A percentile compares a stretch with the other conserved stretches of the same genome.
These are phyloP conservation scores for Moniliella sp. DNA, from an alignment of 1,284 basidiomycete species.

Conservation along the genomic window DNA sequence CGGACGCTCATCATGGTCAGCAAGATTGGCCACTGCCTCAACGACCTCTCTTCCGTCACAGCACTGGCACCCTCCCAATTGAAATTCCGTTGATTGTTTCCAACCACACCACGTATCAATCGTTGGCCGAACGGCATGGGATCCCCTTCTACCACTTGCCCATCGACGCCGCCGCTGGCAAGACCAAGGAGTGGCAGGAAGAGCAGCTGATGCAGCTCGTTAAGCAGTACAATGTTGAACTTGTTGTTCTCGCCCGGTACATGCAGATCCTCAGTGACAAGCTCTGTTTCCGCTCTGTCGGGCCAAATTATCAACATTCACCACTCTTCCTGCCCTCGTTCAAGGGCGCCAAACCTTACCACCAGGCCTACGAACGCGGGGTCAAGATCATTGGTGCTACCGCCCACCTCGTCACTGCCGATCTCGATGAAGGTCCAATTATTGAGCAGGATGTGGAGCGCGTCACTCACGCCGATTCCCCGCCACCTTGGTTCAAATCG, in stretches of 20 bases:
- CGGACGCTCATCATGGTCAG: constrained; percentile 28
- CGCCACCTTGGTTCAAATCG: constrained; percentile 17
- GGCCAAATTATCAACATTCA: constrained; percentile 30
- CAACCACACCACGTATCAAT: constrained; percentile 24
- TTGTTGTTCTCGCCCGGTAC: constrained; percentile 28
- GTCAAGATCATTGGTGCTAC: constrained; percentile 31
- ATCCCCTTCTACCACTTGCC: constrained; percentile 32
- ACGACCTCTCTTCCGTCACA: constrained; percentile 29
- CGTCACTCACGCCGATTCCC: constrained; percentile 20
- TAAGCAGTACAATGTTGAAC: constrained; percentile 22
- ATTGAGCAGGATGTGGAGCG: constrained; percentile 28
- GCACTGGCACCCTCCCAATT: constrained; percentile 16
- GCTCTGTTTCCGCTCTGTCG: constrained; percentile 13
- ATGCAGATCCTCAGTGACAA: constrained; percentile 26
- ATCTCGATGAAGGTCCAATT: constrained; percentile 30
- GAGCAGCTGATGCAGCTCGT: constrained; percentile 21
- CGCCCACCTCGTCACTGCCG: constrained; percentile 25
- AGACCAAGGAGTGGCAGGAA: constrained; percentile 30
- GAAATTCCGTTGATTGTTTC: constrained; percentile 24
- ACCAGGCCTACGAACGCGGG: constrained; percentile 26
- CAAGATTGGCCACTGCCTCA: constrained; percentile 30
- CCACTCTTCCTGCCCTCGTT: constrained; percentile 29
- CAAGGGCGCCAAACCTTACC: constrained; percentile 28
- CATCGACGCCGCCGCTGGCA: constrained; percentile 15
- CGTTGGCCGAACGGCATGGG: constrained; percentile 18